Conservation (phyloP, 192 early-diverging fungal species). For the Funneliformis mosseae region DNA sequence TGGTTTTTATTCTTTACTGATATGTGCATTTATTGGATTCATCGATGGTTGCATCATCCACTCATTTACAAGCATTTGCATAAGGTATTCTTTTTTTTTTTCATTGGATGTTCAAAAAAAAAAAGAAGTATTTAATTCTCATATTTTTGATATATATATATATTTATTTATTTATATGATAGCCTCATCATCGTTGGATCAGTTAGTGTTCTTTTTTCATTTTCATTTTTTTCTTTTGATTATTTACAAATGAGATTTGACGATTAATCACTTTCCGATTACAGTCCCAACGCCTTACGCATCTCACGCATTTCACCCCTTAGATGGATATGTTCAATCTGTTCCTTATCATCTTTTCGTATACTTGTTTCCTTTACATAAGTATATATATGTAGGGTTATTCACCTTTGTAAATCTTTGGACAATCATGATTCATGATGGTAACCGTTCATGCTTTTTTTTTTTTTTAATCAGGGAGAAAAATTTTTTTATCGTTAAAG, state of each 20-base stretch:
- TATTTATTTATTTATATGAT: not conserved
- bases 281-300: conserved; percentile 93
- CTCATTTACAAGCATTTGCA: conserved; percentile 87
- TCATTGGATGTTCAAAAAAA: too few species aligned
- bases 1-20: conserved; percentile 93
- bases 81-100: conserved; percentile 53
- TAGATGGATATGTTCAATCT: conserved; percentile 96
- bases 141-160: too few species aligned
- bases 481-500: too few species aligned
- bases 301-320: conserved; percentile 91
- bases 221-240: not conserved
- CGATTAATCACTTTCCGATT: conserved; percentile 59
- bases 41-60: conserved; percentile 91
- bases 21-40: conserved; percentile 95
- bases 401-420: conserved; percentile 93
- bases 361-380: conserved; percentile 89
- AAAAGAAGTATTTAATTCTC: too few species aligned
- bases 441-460: conserved; percentile 40
- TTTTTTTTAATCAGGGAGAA: conserved; percentile 22
- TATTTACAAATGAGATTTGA: not conserved
- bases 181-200: conserved; percentile 35
- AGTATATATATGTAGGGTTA: conserved; percentile 82
- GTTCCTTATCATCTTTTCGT: conserved; percentile 94
- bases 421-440: conserved; percentile 98
- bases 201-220: conserved; percentile 3